Evolutionary conservation across 1,284 basidiomycete species (phyloP), one percentile per base, ranked within the genome.

Genomic region (Lentinus polychrous): DNA sequence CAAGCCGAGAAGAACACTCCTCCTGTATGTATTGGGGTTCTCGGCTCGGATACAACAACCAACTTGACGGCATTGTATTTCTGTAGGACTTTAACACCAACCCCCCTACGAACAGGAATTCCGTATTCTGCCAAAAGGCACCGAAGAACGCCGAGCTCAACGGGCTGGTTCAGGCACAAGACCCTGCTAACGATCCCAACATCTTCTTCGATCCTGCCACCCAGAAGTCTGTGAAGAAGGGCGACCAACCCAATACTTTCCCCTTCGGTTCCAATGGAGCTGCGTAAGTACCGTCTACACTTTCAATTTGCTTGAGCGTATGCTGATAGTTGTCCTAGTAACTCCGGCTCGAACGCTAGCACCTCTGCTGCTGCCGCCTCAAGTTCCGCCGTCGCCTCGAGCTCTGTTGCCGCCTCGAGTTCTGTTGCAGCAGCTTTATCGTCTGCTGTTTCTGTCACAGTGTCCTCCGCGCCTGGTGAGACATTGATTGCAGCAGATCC

Each of bases 1-100:
- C 75, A 79, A 56, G 70, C 63, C 0, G 79, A 81, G 68, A 81
- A 81, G 70, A 82, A 81, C 62, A 80, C 78, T 1, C 76, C 78
- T 59, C 78, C 77, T 23, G 75, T 76, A 55, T 43, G 69, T 61
- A 11, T 32, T n/a, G 3, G 3, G 2, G n/a, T 43, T 49, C 27
- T 37, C 2, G 8, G 34, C 32, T 23, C 46, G 37, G 4, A 12
- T 33, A n/a, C 14, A 22, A 45, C 6, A 10, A 36, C 14, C 22
- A 15, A 22, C 36, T 46, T 23, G 22, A 12, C 7, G 14, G 18
- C 7, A 46, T 10, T 2, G 24, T 47, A 11, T 32, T 17, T 40
- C 24, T 20, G 2, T 45, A 77, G 75, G 79, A 81, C 56, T 79
- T 78, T 60, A 67, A 69, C 10, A 73, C 70, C 1, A 74, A 76